Percentiles rank a stretch among this genome's conserved stretches.
phyloP scores from a whole-genome alignment of 768 basidiomycete genomes.

The Tephrocybe sp. region DNA sequence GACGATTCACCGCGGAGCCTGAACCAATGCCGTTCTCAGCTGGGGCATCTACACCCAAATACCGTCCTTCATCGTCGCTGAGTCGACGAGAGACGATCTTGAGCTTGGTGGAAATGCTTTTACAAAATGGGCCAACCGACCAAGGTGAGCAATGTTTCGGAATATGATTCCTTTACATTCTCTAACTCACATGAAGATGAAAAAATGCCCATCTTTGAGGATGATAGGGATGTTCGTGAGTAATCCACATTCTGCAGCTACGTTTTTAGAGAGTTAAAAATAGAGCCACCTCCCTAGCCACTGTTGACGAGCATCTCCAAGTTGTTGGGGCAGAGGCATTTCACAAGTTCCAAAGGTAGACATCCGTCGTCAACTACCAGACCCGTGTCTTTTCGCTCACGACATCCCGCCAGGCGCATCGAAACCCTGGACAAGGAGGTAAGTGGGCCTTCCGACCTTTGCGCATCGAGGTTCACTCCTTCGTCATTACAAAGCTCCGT shows the following conservation, averaged over 20 bases:
- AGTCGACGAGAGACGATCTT: conserved; percentile 46
- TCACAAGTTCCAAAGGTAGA: conserved; percentile 59
- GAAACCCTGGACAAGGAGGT: conserved; percentile 68
- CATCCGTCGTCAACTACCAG: not conserved
- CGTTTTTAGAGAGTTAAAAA: not conserved
- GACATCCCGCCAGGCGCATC: conserved; percentile 43
- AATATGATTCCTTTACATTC: not conserved
- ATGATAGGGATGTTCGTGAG: conserved; percentile 66
- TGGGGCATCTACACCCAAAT: conserved; percentile 21
- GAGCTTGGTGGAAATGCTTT: conserved; percentile 49
- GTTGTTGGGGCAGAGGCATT: conserved; percentile 64
- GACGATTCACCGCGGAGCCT: conserved; percentile 18
- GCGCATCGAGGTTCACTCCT: conserved; percentile 2
- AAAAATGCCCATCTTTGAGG: conserved; percentile 50
- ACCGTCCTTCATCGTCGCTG: conserved; percentile 26
- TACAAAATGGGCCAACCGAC: conserved; percentile 32
- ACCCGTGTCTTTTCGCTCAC: conserved; percentile 1
- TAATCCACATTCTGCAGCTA: conserved; percentile 20
- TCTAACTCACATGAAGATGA: conserved; percentile 23
- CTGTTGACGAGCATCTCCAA: conserved; percentile 70
- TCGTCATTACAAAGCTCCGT: conserved; percentile 47
- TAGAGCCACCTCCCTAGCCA: conserved; percentile 35
- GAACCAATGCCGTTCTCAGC: conserved; percentile 19
- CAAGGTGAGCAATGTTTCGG: conserved; percentile 24
- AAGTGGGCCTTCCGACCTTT: conserved; percentile 7